Evolutionary conservation across 371 early-diverging fungal species (phyloP), one percentile per base, ranked within the genome.

Genomic region (Mucor mucedo): DNA sequence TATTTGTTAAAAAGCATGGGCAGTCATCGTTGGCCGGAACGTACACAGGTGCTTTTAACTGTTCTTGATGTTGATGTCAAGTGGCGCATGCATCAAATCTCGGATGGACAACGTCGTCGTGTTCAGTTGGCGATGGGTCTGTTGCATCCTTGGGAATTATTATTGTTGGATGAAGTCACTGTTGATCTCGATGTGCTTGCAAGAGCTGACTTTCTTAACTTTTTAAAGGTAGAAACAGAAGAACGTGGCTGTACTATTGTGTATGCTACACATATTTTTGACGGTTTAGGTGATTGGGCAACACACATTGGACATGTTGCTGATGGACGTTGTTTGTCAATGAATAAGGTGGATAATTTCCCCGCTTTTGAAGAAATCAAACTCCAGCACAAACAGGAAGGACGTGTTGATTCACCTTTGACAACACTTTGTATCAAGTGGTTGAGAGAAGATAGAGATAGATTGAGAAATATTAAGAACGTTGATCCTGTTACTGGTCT

Each of bases 141-240:
- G 14, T 60, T 93, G 57, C 83, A 88, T 39, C 90, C 89, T 28
- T 92, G 90, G 88, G 73, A 85, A 13, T 53, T 93, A 6, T 74
- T 92, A 13, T 70, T 93, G 21, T 70, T 92, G 32, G 94, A 92
- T 76, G 94, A 92, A 77, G 92, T 93, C 7, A 93, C 93, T 0
- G 91, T 91, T 13, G 94, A 93, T 74, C 71, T 92, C 52, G 94
- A 93, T 73, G 89, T 92, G 4, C 73, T 91, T 28, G 92, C 91
- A 2, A 83, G 94, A 38, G 65, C 82, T 10, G 86, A 90, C 62
- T 80, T 92, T 55, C 72, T 93, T 13, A 58, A 78, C 5, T 92
- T 87, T 63, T 70, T 93, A 5, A 70, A 73, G 32, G 58, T 73
- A 21, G 92, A 93, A 65, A 88, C 90, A 7, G 86, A 85, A 56